Base-by-base conservation (phyloP, 2,329 filamentous ascomycete species). In the Trichophyton schoenleinii region DNA sequence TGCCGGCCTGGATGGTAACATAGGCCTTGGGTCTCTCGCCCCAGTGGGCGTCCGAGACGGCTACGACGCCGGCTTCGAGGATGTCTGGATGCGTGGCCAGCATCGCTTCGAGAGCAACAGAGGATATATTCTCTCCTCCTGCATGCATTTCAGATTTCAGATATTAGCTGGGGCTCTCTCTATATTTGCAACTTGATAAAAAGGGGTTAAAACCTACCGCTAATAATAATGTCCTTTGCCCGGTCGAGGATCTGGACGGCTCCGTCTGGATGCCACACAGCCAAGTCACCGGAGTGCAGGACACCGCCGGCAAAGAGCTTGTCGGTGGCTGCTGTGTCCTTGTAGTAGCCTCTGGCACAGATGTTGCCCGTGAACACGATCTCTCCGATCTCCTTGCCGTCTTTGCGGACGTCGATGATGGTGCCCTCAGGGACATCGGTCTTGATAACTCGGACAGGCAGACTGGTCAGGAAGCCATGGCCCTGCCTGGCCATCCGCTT, bases 191-290 rank as follows among this genome's bases (percentile, higher is more conserved):
- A 31, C 34, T 38, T 8, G 31, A 22, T 31, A 31, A 28, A 1
- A 3, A 1, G 34, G 8, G 11, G 9, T 36, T 36, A 3, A 38
- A 34, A 73, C 80, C 67, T 78, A 89, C 88, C 89, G 60, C 89
- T 95, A 65, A 99, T 99, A 69, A 99, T 99, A 60, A 99, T 96
- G 71, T 99, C 94, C 78, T 99, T 99, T 13, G 90, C 89, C 20
- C 94, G 83, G 74, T 99, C 94, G 62, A 95, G 78, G 65, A 99
- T 96, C 77, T 97, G 90, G 52, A 91, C 86, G 62, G 89, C 87
- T 1, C 92, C 91, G 71, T 97, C 94, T 0, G 87, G 81, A 75
- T 96, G 89, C 88, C 89, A 91, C 0, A 97, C 91, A 0, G 94
- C 94, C 57, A 99, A 75, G 72, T 99, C 94, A 0, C 94, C 94